A percentile compares a stretch with the other conserved stretches of the same genome.
Conservation (phyloP, 192 early-diverging fungal genomes). For the Coemansia sp. region DNA sequence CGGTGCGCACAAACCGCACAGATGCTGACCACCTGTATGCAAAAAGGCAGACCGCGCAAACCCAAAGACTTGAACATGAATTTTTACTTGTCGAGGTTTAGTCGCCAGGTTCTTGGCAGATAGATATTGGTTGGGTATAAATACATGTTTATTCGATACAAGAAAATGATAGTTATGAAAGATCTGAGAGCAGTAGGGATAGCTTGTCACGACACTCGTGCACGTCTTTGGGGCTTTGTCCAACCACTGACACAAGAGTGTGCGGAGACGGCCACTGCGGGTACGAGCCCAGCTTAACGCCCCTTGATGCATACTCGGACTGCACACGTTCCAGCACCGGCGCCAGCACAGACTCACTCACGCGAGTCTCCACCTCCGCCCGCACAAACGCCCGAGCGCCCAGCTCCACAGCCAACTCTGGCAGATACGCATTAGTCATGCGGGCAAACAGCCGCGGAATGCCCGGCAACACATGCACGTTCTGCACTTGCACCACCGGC, state of each 20-base stretch:
- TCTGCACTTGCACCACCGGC: constrained; percentile 62
- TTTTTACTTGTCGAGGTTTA: constrained; percentile 49
- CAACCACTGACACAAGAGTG: constrained; percentile 28
- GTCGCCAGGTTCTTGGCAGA: constrained; percentile 50
- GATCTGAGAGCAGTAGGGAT: neutral
- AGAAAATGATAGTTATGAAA: neutral
- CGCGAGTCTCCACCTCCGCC: constrained; percentile 17
- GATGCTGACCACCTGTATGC: constrained; percentile 43
- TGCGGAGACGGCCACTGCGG: constrained; percentile 27
- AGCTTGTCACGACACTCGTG: constrained; percentile 13
- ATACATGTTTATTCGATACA: neutral
- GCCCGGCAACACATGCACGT: constrained; percentile 68
- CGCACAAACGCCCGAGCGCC: constrained; percentile 15
- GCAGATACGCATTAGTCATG: constrained; percentile 30
- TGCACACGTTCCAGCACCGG: constrained; percentile 27
- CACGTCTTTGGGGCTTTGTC: constrained; percentile 8
- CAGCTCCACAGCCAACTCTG: constrained; percentile 1
- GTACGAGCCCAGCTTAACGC: constrained; percentile 38
- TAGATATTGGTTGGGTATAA: constrained; percentile 5
- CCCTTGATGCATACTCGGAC: constrained; percentile 8
- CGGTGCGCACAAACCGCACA: constrained; percentile 37
- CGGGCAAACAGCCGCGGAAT: constrained; percentile 63
- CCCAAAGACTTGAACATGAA: constrained; percentile 39
- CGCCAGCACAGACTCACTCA: constrained; percentile 32
- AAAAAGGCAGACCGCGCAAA: constrained; percentile 14